phyloP scores from a whole-genome alignment of 345 rosid species.

The Clausena lansium region DNA sequence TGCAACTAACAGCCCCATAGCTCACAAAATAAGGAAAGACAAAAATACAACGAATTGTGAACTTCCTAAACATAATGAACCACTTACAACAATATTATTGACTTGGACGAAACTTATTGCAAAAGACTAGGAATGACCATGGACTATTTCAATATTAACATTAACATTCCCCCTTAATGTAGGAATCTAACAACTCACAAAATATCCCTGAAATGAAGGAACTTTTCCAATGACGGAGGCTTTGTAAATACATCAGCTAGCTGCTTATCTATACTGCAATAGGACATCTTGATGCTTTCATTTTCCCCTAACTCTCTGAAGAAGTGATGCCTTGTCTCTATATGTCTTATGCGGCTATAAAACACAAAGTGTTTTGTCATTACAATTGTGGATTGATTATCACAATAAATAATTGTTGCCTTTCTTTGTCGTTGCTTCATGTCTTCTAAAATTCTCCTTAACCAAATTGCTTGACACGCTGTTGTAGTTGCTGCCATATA shows the following conservation, averaged over 20 bases:
- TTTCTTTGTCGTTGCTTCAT: neutral
- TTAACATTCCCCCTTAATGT: neutral
- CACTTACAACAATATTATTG: no score
- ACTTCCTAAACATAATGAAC: no score
- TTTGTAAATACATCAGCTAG: no score
- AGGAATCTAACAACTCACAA: neutral
- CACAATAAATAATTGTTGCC: neutral
- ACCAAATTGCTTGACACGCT: neutral
- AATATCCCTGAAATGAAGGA: neutral
- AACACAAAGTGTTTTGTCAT: neutral
- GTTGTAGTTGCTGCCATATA: neutral
- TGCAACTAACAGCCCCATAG: no score
- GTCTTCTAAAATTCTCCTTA: neutral
- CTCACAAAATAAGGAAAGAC: no score
- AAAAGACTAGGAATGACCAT: neutral
- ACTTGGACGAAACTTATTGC: no score
- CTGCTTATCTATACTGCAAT: no score
- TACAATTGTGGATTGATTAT: neutral
- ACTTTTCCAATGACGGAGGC: neutral
- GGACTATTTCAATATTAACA: neutral
- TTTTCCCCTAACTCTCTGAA: no score
- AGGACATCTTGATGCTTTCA: no score
- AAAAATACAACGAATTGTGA: no score
- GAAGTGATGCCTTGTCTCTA: no score
- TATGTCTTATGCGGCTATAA: no score